Evolutionary conservation across 345 rosid genomes (phyloP).

Genomic region (Lumnitzera littorea): DNA sequence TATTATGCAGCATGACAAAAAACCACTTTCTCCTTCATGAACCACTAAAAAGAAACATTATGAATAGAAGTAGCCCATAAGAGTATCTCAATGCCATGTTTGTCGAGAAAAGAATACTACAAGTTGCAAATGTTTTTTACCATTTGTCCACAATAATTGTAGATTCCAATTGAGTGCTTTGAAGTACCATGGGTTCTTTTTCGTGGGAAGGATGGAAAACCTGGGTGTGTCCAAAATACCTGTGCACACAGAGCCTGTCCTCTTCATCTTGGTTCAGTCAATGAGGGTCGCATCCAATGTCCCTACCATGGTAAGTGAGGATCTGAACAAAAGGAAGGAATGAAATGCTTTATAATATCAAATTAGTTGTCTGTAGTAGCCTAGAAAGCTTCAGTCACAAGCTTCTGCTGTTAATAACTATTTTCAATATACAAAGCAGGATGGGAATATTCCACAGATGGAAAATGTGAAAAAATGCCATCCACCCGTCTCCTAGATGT

Average conservation of each 20-base stretch:
- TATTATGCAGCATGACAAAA: background rate
- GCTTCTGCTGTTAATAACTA: slow-evolving; percentile 6
- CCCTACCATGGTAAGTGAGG: slow-evolving; percentile 85
- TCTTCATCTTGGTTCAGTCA: slow-evolving; percentile 90
- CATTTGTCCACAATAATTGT: slow-evolving; percentile 9
- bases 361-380: background rate
- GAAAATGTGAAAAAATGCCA: slow-evolving; percentile 93
- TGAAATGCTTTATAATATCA: background rate
- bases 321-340: slow-evolving; percentile 12
- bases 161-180: slow-evolving; percentile 94
- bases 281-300: slow-evolving; percentile 88
- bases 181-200: slow-evolving; percentile 96
- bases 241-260: slow-evolving; percentile 99
- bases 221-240: slow-evolving; percentile 87
- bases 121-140: too few relatives aligned
- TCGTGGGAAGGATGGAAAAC: slow-evolving; percentile 86
- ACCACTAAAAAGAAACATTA: too few relatives aligned
- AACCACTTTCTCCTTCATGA: too few relatives aligned
- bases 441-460: slow-evolving; percentile 96
- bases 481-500: slow-evolving; percentile 66
- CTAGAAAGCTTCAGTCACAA: background rate
- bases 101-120: too few relatives aligned
- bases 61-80: too few relatives aligned
- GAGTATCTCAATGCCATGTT: too few relatives aligned
- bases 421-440: slow-evolving; percentile 36